Base-by-base conservation (phyloP, 1,284 basidiomycete species). In the Peniophora sp. region DNA sequence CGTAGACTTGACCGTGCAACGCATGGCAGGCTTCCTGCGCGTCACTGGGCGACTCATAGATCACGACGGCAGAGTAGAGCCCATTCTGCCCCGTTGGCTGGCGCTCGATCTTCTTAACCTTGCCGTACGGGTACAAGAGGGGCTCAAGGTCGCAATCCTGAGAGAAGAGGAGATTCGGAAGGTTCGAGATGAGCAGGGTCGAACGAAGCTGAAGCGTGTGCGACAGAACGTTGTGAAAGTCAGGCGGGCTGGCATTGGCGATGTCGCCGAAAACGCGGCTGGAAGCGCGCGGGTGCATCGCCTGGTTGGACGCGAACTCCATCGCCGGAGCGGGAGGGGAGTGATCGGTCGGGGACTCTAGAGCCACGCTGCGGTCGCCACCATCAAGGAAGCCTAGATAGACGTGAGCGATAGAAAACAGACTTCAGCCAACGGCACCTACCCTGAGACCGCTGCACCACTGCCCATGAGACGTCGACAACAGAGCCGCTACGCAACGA, bases 361-460 rank as follows among this genome's bases (percentile, higher is more conserved):
- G 69, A 42, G 80, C 68, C 62, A 83, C 71, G n/a, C 76, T 71
- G 43, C 85, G 79, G 63, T 88, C 85, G 3, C 83, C 85, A n/a
- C 85, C 85, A 59, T 88, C 86, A 49, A 88, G 69, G 60, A 88
- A 88, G 18, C 85, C 85, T 88, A 54, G n/a, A 41, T 2, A 22
- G 3, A 47, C 20, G 5, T 18, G 3, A 51, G 36, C 11, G 18
- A 18, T 39, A 24, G 22, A 41, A 10, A 17, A 8, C 43, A 22
- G n/a, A 23, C n/a, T 17, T 22, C 18, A 48, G 47, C 24, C 24
- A 15, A 45, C 23, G 5, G 42, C 17, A 52, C 54, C 20, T 48
- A 83, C 85, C 85, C 73, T 85, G 80, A 51, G 85, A 88, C 47
- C 85, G 83, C 58, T 88, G 86, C 37, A 88, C 86, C 24, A 89